Evolutionary conservation across 192 early-diverging fungal genomes (phyloP), one percentile per base, ranked within the genome.

Genomic region (Backusella psychrophila): DNA sequence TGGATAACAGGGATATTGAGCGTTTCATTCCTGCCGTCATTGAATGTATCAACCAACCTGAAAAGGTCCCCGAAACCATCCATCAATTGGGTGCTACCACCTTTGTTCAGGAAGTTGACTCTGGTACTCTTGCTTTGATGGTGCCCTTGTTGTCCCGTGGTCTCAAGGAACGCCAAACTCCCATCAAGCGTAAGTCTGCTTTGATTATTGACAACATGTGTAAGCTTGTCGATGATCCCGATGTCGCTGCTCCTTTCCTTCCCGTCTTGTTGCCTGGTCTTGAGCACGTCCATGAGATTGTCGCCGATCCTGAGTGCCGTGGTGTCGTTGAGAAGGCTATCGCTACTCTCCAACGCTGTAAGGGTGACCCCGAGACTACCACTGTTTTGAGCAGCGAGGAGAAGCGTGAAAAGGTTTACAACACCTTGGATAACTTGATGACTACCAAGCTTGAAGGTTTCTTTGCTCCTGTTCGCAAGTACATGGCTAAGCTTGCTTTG

Each of bases 191-290:
- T 85, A 90, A 91, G 82, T 86, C 89, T 75, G 89, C 90, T 59
- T 89, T 95, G 78, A 94, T 95, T 80, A 93, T 95, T 77, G 93
- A 94, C 86, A 95, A 95, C 90, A 95, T 95, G 94, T 94, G 91
- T 84, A 95, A 94, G 84, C 86, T 95, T 46, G 93, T 95, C 73
- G 92, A 94, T 83, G 88, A 94, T 87, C 93, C 94, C 63, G 86
- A 89, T 77, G 90, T 92, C 75, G 92, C 92, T 69, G 86, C 88
- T 75, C 93, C 91, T 77, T 95, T 95, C 90, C 81, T 95, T 78
- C 92, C 92, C 46, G 82, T 87, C 75, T 86, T 95, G 70, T 84
- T 94, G 69, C 94, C 94, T 66, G 91, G 88, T 82, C 80, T 95
- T 73, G 91, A 94, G 75, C 87, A 91, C 75, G 90, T 92, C 75